Conservation (phyloP, 2,329 filamentous ascomycete genomes). For the Diaporthe sp. region DNA sequence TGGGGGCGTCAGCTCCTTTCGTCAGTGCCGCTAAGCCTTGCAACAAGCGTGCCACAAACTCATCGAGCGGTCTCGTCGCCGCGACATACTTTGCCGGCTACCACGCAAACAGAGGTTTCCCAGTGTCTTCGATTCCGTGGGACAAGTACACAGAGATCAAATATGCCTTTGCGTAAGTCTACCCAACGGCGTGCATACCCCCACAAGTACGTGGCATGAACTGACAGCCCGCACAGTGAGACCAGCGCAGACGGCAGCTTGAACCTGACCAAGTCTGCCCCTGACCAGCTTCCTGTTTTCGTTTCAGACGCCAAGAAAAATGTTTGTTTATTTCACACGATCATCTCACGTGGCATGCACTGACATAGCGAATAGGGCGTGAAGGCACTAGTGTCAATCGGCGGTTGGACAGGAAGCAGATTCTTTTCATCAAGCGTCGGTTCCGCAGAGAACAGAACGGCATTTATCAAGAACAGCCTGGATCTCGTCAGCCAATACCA, state of each 20-base stretch:
- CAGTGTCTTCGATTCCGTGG: conserved; percentile 35
- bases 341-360: not conserved
- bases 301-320: conserved; percentile 31
- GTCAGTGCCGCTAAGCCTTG: not conserved
- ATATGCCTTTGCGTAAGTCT: conserved; percentile 34
- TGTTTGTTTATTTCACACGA: not conserved
- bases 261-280: conserved; percentile 28
- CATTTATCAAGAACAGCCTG: conserved; percentile 37
- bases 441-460: conserved; percentile 37
- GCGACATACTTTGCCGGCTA: conserved; percentile 37
- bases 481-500: conserved; percentile 37
- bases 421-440: conserved; percentile 30
- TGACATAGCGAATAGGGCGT: conserved; percentile 21
- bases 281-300: conserved; percentile 32
- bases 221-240: conserved; percentile 19
- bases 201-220: not conserved
- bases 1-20: conserved; percentile 3
- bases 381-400: conserved; percentile 33
- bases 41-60: not conserved
- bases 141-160: conserved; percentile 36
- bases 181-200: not conserved
- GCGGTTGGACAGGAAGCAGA: conserved; percentile 34
- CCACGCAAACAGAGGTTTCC: conserved; percentile 31
- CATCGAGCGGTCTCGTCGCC: not conserved
- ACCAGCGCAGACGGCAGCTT: conserved; percentile 23